phyloP scores from a whole-genome alignment of 1,139 yeast genomes.

The Pneumocystis carinii region DNA sequence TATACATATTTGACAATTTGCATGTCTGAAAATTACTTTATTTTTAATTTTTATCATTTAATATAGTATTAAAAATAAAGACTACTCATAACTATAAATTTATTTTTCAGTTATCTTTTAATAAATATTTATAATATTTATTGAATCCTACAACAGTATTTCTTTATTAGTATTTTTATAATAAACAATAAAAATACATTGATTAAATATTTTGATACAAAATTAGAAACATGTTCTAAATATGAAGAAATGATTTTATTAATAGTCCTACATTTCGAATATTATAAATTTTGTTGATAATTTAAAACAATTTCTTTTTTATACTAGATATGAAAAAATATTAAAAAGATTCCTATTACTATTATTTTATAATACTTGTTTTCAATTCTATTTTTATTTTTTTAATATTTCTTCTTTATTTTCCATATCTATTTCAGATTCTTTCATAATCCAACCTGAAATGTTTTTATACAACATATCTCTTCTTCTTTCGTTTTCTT shows the following conservation, averaged over 20 bases:
- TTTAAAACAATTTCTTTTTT: no score
- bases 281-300: not conserved
- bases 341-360: no score
- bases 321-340: no score
- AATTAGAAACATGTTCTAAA: no score
- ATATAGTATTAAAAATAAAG: not conserved
- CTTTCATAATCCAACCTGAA: not conserved
- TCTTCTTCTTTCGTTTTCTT: not conserved
- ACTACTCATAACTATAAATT: not conserved
- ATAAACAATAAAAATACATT: no score
- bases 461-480: not conserved
- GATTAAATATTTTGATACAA: no score
- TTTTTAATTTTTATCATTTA: not conserved
- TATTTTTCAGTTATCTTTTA: not conserved
- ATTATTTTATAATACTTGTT: no score
- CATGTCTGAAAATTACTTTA: not conserved
- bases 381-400: no score
- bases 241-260: no score
- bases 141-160: not conserved
- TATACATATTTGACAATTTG: not conserved
- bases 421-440: not conserved
- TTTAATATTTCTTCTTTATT: not conserved
- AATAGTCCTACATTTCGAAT: not conserved
- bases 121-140: not conserved
- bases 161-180: not conserved